These are phyloP conservation scores for Lepiota venenata DNA, from an alignment of 768 basidiomycete genomes.

Conservation along the genomic window DNA sequence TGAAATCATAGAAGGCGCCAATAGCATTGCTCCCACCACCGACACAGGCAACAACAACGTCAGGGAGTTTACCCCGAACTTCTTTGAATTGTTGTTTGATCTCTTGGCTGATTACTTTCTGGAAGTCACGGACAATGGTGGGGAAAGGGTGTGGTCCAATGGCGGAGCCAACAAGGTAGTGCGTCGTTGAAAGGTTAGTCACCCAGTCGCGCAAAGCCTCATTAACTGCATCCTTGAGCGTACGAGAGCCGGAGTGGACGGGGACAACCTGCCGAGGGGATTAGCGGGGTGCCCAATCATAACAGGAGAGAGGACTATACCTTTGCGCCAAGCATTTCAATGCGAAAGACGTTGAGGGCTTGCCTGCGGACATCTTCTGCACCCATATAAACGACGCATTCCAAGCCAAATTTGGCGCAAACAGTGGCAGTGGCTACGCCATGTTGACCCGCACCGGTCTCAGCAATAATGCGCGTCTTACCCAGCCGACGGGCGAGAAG, in stretches of 20 bases:
- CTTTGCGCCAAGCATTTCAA: slow-evolving; percentile 95
- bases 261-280: slow-evolving; percentile 69
- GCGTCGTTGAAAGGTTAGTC: slow-evolving; percentile 88
- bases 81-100: slow-evolving; percentile 85
- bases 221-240: slow-evolving; percentile 97
- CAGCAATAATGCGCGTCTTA: slow-evolving; percentile 96
- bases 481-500: slow-evolving; percentile 91
- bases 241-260: slow-evolving; percentile 90
- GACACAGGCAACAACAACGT: slow-evolving; percentile 94
- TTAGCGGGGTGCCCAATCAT: background rate
- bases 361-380: slow-evolving; percentile 95
- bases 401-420: slow-evolving; percentile 93
- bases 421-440: slow-evolving; percentile 99
- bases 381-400: slow-evolving; percentile 98
- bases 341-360: slow-evolving; percentile 96
- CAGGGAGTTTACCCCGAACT: slow-evolving; percentile 80
- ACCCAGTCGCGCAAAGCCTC: slow-evolving; percentile 99
- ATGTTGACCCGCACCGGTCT: slow-evolving; percentile 98
- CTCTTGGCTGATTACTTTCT: slow-evolving; percentile 91
- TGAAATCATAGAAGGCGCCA: slow-evolving; percentile 97
- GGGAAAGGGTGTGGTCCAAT: slow-evolving; percentile 99
- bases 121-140: slow-evolving; percentile 98
- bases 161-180: slow-evolving; percentile 95
- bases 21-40: slow-evolving; percentile 98
- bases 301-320: slow-evolving; percentile 28